Conservation (phyloP, 2,329 filamentous ascomycete genomes). For the Pseudogymnoascus sp. region DNA sequence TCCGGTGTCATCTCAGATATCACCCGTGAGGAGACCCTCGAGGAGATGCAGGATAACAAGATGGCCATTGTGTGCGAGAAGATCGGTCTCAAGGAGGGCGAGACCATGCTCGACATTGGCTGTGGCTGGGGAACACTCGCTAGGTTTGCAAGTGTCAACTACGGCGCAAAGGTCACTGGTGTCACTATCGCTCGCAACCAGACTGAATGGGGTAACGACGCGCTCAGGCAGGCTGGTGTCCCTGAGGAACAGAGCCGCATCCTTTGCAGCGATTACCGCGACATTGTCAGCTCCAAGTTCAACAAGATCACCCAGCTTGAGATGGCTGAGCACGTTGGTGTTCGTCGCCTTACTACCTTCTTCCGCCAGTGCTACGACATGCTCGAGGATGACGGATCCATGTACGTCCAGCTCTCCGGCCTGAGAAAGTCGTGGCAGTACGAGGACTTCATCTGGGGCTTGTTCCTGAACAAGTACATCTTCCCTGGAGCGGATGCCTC, state of each 20-base stretch:
- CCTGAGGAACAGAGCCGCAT: constrained; percentile 55
- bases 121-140: constrained; percentile 63
- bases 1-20: constrained; percentile 27
- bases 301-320: constrained; percentile 65
- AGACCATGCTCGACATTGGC: constrained; percentile 57
- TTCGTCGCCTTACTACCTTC: constrained; percentile 56
- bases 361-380: constrained; percentile 58
- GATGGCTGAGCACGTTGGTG: constrained; percentile 67
- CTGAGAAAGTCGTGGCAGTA: constrained; percentile 64
- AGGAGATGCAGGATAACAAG: constrained; percentile 40
- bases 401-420: constrained; percentile 64
- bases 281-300: constrained; percentile 52
- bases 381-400: constrained; percentile 63
- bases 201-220: constrained; percentile 63
- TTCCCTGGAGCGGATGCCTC: constrained; percentile 65
- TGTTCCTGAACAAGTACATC: constrained; percentile 72
- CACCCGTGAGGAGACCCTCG: constrained; percentile 25
- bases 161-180: constrained; percentile 67
- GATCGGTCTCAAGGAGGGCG: constrained; percentile 51
- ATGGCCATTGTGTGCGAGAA: constrained; percentile 59
- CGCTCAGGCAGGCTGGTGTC: constrained; percentile 51
- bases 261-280: constrained; percentile 63
- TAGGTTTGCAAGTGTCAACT: constrained; percentile 63
- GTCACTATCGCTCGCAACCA: constrained; percentile 64
- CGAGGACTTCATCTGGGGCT: constrained; percentile 63